phyloP scores from a whole-genome alignment of 2,329 filamentous ascomycete genomes.

The Sporothrix euskadiensis region DNA sequence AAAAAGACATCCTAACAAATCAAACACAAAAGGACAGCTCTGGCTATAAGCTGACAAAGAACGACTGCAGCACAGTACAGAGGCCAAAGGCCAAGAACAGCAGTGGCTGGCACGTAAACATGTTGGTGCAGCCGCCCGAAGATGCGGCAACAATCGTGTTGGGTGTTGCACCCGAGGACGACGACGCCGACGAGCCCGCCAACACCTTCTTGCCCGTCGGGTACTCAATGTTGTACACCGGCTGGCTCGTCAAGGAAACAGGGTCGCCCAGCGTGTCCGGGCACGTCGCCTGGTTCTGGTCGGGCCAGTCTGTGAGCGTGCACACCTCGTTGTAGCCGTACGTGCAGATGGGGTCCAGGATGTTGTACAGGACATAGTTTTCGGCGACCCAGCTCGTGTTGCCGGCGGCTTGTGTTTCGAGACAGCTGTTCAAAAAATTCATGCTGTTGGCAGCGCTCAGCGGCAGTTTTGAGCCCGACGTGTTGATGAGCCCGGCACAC shows the following conservation, averaged over 20 bases:
- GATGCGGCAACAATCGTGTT: neutral
- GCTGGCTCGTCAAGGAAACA: constrained; percentile 40
- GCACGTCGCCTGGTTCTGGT: constrained; percentile 49
- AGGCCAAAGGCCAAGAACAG: constrained; percentile 7
- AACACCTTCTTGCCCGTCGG: constrained; percentile 46
- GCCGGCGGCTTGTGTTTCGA: constrained; percentile 38
- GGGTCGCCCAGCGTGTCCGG: constrained; percentile 45
- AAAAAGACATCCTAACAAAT: neutral
- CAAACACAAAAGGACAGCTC: neutral
- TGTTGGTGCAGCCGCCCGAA: neutral
- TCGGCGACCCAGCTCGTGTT: constrained; percentile 49
- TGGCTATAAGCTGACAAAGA: constrained; percentile 15
- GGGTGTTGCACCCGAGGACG: constrained; percentile 2
- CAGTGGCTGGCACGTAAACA: constrained; percentile 11
- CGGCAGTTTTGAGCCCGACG: constrained; percentile 39
- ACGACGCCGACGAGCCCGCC: constrained; percentile 35
- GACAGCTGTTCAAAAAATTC: constrained; percentile 53
- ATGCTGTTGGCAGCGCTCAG: constrained; percentile 54
- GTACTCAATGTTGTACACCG: constrained; percentile 53
- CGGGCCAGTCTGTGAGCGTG: constrained; percentile 47
- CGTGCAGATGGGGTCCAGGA: constrained; percentile 51
- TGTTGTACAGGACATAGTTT: constrained; percentile 54
- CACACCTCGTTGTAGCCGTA: constrained; percentile 51
- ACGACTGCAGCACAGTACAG: constrained; percentile 1
- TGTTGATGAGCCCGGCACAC: constrained; percentile 52